Evolutionary conservation across 1,139 yeast species (phyloP).

Genomic region (Arxiozyma slooffiae): DNA sequence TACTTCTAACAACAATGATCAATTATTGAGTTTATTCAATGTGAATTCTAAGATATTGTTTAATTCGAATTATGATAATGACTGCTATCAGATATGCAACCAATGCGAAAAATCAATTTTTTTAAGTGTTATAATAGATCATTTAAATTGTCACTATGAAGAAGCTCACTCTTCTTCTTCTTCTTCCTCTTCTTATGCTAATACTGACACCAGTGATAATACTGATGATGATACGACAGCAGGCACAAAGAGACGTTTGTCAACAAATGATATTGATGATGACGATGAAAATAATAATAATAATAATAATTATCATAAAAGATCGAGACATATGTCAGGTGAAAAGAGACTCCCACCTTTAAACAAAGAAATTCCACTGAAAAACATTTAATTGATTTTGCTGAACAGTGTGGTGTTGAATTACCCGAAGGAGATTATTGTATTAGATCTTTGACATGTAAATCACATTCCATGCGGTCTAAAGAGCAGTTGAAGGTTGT

Average conservation of each 20-base stretch:
- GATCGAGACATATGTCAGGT: conserved; percentile 3
- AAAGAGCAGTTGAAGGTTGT: conserved; percentile 91
- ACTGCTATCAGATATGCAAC: conserved; percentile 50
- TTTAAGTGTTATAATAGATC: conserved; percentile 28
- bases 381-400: conserved; percentile 85
- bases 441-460: conserved; percentile 91
- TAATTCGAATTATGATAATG: not conserved
- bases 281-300: not conserved
- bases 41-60: not conserved
- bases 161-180: not conserved
- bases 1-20: not conserved
- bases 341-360: conserved; percentile 10
- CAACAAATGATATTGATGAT: not conserved
- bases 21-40: not conserved
- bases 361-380: conserved; percentile 48
- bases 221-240: conserved; percentile 10
- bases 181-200: not conserved
- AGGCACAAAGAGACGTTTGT: conserved; percentile 8
- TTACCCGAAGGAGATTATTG: conserved; percentile 87
- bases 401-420: conserved; percentile 93
- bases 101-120: conserved; percentile 53
- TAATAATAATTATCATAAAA: conserved; percentile 3
- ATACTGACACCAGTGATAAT: not conserved
- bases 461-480: conserved; percentile 97
- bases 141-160: conserved; percentile 33